Evolutionary conservation across 352 stramenopile genomes (phyloP).

Genomic region (Phytophthora colocasiae): DNA sequence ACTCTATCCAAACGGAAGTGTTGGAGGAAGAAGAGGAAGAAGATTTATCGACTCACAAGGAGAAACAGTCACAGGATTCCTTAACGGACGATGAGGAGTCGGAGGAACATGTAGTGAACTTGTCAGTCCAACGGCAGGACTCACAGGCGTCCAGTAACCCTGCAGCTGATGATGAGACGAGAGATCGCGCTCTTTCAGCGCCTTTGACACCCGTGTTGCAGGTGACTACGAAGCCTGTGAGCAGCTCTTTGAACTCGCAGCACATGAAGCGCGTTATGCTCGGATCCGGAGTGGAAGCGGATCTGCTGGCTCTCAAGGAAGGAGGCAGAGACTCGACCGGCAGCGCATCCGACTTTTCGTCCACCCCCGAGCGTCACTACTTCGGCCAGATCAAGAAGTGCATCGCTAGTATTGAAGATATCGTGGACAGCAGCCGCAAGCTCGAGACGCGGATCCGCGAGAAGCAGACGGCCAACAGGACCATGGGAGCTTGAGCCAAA

Average conservation of each 20-base stretch:
- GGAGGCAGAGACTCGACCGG: conserved; percentile 27
- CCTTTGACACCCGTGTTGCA: conserved; percentile 19
- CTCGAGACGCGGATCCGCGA: conserved; percentile 32
- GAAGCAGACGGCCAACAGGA: conserved; percentile 15
- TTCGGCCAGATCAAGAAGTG: conserved; percentile 37
- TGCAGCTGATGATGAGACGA: conserved; percentile 17
- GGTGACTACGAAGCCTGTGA: conserved; percentile 21
- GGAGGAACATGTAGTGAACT: background rate
- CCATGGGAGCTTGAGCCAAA: conserved; percentile 1
- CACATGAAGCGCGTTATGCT: conserved; percentile 38
- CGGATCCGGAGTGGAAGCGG: conserved; percentile 10
- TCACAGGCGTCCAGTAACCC: conserved; percentile 20
- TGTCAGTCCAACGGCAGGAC: conserved; percentile 8
- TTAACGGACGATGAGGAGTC: conserved; percentile 28
- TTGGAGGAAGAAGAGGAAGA: conserved; percentile 16
- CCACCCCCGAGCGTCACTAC: conserved; percentile 37
- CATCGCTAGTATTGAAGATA: conserved; percentile 39
- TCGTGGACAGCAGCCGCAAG: conserved; percentile 39
- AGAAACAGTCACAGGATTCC: conserved; percentile 21
- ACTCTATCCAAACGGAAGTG: conserved; percentile 13
- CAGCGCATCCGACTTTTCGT: conserved; percentile 33
- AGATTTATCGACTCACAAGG: conserved; percentile 1
- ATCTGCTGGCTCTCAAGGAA: conserved; percentile 24
- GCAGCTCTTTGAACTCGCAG: conserved; percentile 20
- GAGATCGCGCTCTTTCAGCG: conserved; percentile 17